Conservation (phyloP, 2,329 filamentous ascomycete species). For the Huntiella omanensis region DNA sequence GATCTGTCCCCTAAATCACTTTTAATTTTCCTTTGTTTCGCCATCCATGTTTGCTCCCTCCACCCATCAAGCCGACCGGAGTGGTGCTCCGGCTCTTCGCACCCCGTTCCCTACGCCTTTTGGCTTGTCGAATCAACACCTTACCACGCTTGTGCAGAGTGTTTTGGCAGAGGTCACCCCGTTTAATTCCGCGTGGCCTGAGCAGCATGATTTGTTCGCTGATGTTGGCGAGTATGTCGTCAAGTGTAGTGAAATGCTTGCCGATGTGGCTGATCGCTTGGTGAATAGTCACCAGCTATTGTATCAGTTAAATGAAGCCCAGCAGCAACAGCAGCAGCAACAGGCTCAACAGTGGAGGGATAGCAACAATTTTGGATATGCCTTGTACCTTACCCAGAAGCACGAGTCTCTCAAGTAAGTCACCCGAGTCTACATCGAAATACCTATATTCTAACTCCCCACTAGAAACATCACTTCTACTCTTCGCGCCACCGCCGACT, state of each 20-base stretch:
- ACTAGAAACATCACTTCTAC: constrained; percentile 3
- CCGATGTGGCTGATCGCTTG: constrained; percentile 7
- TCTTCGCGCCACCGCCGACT: constrained; percentile 4
- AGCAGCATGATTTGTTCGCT: constrained; percentile 6
- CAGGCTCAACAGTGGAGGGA: constrained; percentile 3
- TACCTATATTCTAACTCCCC: not conserved
- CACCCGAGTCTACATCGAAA: not conserved
- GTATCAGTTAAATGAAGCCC: constrained; percentile 7
- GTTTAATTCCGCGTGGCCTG: constrained; percentile 3
- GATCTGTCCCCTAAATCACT: not conserved
- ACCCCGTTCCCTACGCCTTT: constrained; percentile 6
- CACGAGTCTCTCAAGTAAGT: constrained; percentile 9
- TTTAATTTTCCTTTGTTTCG: not conserved
- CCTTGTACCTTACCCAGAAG: constrained; percentile 8
- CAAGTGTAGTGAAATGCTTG: constrained; percentile 8
- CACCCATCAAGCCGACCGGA: constrained; percentile 3
- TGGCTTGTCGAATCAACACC: constrained; percentile 3
- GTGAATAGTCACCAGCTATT: constrained; percentile 5
- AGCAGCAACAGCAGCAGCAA: constrained; percentile 8
- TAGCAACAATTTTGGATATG: constrained; percentile 5
- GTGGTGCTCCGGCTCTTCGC: constrained; percentile 5
- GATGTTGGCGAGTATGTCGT: constrained; percentile 10
- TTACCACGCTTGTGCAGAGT: constrained; percentile 1
- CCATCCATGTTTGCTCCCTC: constrained; percentile 9
- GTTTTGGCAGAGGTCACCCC: constrained; percentile 6